These are phyloP conservation scores for Lyophyllum atratum DNA, from an alignment of 768 basidiomycete genomes.

Conservation along the genomic window DNA sequence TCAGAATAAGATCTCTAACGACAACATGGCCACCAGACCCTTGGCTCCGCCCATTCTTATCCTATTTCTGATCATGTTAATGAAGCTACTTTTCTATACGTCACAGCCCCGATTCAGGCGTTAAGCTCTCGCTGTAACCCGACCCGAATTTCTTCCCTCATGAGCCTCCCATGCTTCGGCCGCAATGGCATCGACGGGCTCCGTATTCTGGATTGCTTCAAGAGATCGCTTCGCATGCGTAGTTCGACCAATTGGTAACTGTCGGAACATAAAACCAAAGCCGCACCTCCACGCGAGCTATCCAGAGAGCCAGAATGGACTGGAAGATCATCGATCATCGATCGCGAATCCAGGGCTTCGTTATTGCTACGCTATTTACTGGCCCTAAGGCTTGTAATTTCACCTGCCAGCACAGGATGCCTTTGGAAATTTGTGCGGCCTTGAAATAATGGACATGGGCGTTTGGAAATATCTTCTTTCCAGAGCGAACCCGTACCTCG, in stretches of 20 bases:
- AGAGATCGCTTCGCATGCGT: background rate
- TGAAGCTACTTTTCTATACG: background rate
- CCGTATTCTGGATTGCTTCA: background rate
- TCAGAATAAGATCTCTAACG: background rate
- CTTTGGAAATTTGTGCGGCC: background rate
- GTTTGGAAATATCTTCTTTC: background rate
- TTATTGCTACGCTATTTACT: background rate
- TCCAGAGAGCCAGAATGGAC: background rate
- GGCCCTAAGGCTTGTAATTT: no score
- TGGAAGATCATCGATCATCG: constrained; percentile 4
- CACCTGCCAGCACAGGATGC: background rate
- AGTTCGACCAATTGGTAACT: background rate
- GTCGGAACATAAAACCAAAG: background rate
- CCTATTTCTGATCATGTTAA: constrained; percentile 4
- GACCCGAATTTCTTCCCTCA: background rate
- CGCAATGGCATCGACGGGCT: background rate
- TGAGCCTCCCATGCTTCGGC: background rate
- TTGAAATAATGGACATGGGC: background rate
- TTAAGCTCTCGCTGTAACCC: background rate
- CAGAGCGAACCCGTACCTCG: background rate
- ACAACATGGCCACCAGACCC: background rate
- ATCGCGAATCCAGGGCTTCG: background rate
- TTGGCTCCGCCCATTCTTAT: background rate
- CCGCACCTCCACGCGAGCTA: background rate
- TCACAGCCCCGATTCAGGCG: background rate